These are phyloP conservation scores for Herpetospermum pedunculosum DNA, from an alignment of 306 rosid genomes.

Conservation along the genomic window DNA sequence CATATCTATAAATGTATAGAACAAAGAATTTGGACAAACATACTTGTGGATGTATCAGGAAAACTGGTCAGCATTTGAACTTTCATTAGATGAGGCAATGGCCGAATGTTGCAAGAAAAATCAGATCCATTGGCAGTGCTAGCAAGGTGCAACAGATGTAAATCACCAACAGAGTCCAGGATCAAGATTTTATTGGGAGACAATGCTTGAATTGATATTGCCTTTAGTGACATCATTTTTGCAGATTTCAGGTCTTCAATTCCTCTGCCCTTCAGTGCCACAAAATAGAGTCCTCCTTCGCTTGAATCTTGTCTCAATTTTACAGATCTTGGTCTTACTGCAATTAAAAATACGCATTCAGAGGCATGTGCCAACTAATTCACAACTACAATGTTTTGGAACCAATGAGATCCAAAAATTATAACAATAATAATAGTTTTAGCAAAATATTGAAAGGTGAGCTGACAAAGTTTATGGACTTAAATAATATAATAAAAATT, in stretches of 20 bases:
- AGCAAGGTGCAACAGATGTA: slow-evolving; percentile 50
- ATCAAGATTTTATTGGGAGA: slow-evolving; percentile 50
- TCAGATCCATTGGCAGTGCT: slow-evolving; percentile 42
- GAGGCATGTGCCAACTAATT: background rate
- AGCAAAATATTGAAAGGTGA: background rate
- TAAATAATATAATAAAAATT: background rate
- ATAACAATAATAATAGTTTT: background rate
- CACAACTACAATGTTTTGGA: background rate
- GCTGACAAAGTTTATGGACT: background rate
- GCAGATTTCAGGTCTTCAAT: slow-evolving; percentile 29
- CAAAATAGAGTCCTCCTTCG: slow-evolving; percentile 53
- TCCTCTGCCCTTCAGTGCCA: slow-evolving; percentile 35
- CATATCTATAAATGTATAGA: slow-evolving; percentile 3
- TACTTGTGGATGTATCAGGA: slow-evolving; percentile 57
- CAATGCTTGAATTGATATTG: slow-evolving; percentile 61
- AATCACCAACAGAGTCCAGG: slow-evolving; percentile 68
- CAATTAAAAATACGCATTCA: slow-evolving; percentile 28
- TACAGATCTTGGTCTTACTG: slow-evolving; percentile 52
- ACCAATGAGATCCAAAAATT: slow-evolving; percentile 10
- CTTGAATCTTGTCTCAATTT: slow-evolving; percentile 33
- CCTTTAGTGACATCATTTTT: slow-evolving; percentile 31
- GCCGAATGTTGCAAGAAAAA: slow-evolving; percentile 32
- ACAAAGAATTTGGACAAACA: slow-evolving; percentile 16
- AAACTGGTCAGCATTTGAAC: slow-evolving; percentile 50
- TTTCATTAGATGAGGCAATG: slow-evolving; percentile 48